Conservation (phyloP, 257 asterid species). For the Solanum pinnatisectum region DNA sequence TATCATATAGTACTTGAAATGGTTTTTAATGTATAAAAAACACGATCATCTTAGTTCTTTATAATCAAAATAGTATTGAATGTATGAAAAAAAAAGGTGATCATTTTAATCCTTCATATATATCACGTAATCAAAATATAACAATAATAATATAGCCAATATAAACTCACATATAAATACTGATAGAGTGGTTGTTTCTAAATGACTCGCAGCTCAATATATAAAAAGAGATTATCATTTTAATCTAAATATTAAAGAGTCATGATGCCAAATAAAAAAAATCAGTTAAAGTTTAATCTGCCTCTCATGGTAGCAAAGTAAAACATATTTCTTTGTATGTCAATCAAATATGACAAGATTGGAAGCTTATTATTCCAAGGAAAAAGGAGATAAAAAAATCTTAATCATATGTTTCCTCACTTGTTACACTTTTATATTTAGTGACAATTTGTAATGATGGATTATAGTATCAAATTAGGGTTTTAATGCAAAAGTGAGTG, state of each 20-base stretch:
- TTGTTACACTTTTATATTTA: neutral
- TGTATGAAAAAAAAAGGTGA: neutral
- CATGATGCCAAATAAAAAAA: neutral
- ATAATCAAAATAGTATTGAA: neutral
- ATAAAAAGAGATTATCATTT: neutral
- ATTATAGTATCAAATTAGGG: neutral
- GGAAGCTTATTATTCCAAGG: neutral
- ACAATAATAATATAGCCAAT: neutral
- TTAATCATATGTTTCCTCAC: neutral
- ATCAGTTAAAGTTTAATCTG: neutral
- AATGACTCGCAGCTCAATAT: accelerated
- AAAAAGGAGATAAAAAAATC: neutral
- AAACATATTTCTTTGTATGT: neutral
- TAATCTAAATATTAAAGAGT: neutral
- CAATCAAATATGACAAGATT: neutral
- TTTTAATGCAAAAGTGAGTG: neutral
- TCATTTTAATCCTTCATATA: too few species aligned
- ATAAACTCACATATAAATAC: neutral
- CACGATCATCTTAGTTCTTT: neutral
- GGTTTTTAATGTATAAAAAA: neutral
- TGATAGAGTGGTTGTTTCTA: neutral
- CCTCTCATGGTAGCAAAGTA: neutral
- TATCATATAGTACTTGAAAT: neutral
- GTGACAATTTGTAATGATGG: neutral
- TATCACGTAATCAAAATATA: neutral